Base-by-base conservation (phyloP, 176 grass and related monocot genomes). In the Musa beccarii region DNA sequence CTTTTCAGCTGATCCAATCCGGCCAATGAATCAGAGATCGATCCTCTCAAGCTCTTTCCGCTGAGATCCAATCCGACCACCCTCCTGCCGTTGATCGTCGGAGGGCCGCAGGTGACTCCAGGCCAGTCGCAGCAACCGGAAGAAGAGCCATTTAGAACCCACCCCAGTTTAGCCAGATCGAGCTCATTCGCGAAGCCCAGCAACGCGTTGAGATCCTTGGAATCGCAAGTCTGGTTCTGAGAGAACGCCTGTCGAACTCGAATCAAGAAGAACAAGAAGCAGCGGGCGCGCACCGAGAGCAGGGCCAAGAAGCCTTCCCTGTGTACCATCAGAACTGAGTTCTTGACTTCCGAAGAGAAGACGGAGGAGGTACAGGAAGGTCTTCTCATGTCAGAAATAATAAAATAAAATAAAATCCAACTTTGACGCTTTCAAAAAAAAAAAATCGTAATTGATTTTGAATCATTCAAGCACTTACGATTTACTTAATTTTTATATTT, bases 61-160 rank as follows among this genome's bases (percentile, higher is more conserved):
- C 69, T 78, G 64, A 98, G 90, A 87, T 93, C 84, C 78, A 98
- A 63, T 54, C 12, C 84, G 8, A 85, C 77, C 17, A 98, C 95
- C 78, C 80, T 84, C 62, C 80, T 15, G 10, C 53, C 71, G 10
- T 63, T 7, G 14, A 16, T 9, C 34, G 55, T 55, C 52, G 49
- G 54, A 52, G 74, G 56, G 51, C 73, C 79, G 66, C 95, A 98
- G 59, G 69, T 13, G 0, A 98, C 84, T 63, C 95, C 95, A 11
- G 74, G 23, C 95, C 95, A 98, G 1, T 82, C 75, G 43, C 95
- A 98, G 83, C 90, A 98, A 49, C 73, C 17, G 15, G 80, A 86
- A 3, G 75, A 74, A 77, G 75, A 80, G 52, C 8, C 82, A 34
- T 50, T 79, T 51, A 22, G 9, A 5, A 49, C 66, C 95, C 95